Evolutionary conservation across 345 rosid species (phyloP).

Genomic region (Salix caprea): DNA sequence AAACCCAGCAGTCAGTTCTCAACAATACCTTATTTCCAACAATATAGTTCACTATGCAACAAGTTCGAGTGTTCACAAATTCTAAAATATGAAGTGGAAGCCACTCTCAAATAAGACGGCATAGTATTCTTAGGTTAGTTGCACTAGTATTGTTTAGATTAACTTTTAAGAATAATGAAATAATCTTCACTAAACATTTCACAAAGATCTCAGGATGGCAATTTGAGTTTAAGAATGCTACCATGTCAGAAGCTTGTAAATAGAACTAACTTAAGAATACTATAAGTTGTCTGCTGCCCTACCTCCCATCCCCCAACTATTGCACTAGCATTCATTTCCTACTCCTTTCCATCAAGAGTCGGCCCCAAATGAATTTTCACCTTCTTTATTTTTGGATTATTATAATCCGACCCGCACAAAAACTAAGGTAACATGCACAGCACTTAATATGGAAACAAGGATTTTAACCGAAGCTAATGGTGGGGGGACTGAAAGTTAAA

Average conservation of each 20-base stretch:
- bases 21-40: conserved; percentile 3
- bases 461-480: too few relatives aligned
- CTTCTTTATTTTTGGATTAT: too few relatives aligned
- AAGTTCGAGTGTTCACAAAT: not conserved
- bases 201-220: not conserved
- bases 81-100: not conserved
- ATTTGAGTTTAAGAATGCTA: not conserved
- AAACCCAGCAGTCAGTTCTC: not conserved
- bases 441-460: too few relatives aligned
- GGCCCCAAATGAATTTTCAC: too few relatives aligned
- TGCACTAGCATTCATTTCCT: too few relatives aligned
- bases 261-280: not conserved
- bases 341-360: too few relatives aligned
- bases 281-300: not conserved
- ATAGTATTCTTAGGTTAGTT: not conserved
- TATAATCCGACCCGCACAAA: too few relatives aligned
- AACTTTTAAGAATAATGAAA: too few relatives aligned
- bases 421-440: too few relatives aligned
- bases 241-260: not conserved
- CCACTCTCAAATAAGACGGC: not conserved
- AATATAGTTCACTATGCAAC: not conserved
- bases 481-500: too few relatives aligned
- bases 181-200: not conserved
- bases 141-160: too few relatives aligned
- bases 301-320: not conserved